Evolutionary conservation across 1,284 basidiomycete species (phyloP).

Genomic region (Schizopora paradoxa): DNA sequence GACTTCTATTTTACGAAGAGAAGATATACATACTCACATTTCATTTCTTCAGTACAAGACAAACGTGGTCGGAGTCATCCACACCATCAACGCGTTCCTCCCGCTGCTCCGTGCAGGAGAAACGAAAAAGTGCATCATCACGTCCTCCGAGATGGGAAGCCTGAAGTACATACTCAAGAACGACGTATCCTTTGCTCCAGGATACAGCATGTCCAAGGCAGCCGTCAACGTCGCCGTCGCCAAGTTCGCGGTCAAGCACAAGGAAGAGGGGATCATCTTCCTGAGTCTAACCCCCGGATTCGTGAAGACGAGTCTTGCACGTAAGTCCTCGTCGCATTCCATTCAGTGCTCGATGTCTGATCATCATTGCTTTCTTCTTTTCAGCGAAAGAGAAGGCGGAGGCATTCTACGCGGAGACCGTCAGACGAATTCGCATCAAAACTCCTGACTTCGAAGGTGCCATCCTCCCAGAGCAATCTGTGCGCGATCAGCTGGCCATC

Average conservation of each 20-base stretch:
- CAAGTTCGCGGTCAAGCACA: slow-evolving; percentile 19
- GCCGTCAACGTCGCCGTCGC: slow-evolving; percentile 21
- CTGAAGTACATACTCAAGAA: slow-evolving; percentile 13
- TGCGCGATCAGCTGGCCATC: not conserved
- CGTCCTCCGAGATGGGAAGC: slow-evolving; percentile 19
- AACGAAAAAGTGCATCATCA: slow-evolving; percentile 21
- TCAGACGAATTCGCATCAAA: too few relatives aligned
- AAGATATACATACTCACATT: not conserved
- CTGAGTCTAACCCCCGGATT: slow-evolving; percentile 21
- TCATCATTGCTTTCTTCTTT: too few relatives aligned
- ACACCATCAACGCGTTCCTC: slow-evolving; percentile 21
- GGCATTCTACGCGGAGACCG: too few relatives aligned
- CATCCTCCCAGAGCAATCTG: not conserved
- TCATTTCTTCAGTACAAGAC: slow-evolving; percentile 14
- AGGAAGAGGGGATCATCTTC: slow-evolving; percentile 20
- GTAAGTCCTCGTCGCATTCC: too few relatives aligned
- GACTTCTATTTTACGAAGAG: not conserved
- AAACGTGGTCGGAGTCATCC: slow-evolving; percentile 21
- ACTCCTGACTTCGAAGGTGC: too few relatives aligned
- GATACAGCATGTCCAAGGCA: slow-evolving; percentile 20
- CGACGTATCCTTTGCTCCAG: slow-evolving; percentile 1
- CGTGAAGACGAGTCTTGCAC: slow-evolving; percentile 16
- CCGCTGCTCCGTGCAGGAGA: slow-evolving; percentile 20
- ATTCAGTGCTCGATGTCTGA: too few relatives aligned
- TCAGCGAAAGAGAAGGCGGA: too few relatives aligned